Conservation (phyloP, 2,329 filamentous ascomycete genomes). For the Hymenotorrendiella dingleyae region DNA sequence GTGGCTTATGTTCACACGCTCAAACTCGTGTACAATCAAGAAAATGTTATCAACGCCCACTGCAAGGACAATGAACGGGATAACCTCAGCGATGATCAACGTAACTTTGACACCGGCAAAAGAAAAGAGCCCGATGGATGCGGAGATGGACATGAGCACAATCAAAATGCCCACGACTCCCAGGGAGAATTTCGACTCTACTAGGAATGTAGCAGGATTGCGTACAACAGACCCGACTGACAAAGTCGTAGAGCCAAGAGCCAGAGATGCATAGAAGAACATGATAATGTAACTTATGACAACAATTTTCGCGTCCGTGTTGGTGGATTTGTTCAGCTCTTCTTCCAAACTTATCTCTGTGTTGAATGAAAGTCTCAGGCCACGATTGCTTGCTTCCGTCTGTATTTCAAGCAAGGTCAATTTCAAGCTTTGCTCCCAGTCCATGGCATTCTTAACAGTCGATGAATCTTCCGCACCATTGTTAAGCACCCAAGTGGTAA, state of each 20-base stretch:
- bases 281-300: constrained; percentile 97
- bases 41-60: constrained; percentile 99
- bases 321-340: constrained; percentile 95
- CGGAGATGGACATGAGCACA: constrained; percentile 93
- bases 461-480: constrained; percentile 72
- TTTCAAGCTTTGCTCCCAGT: constrained; percentile 81
- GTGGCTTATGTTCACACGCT: constrained; percentile 86
- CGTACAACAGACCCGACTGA: constrained; percentile 69
- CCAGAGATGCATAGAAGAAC: constrained; percentile 94
- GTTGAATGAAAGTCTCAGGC: constrained; percentile 85
- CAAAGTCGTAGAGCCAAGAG: constrained; percentile 81
- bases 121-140: constrained; percentile 91
- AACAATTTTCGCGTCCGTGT: constrained; percentile 96
- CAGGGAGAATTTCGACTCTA: constrained; percentile 94
- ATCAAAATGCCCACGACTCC: constrained; percentile 94
- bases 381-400: constrained; percentile 68
- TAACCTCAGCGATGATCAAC: constrained; percentile 96
- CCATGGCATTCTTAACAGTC: constrained; percentile 68
- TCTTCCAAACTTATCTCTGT: constrained; percentile 93
- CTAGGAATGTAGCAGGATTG: constrained; percentile 77
- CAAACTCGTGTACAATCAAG: constrained; percentile 95
- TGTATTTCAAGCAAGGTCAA: constrained; percentile 71
- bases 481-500: constrained; percentile 91
- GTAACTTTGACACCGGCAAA: constrained; percentile 90
- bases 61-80: constrained; percentile 92